Conservation (phyloP, 257 asterid species). For the Thymus mandschuricus region DNA sequence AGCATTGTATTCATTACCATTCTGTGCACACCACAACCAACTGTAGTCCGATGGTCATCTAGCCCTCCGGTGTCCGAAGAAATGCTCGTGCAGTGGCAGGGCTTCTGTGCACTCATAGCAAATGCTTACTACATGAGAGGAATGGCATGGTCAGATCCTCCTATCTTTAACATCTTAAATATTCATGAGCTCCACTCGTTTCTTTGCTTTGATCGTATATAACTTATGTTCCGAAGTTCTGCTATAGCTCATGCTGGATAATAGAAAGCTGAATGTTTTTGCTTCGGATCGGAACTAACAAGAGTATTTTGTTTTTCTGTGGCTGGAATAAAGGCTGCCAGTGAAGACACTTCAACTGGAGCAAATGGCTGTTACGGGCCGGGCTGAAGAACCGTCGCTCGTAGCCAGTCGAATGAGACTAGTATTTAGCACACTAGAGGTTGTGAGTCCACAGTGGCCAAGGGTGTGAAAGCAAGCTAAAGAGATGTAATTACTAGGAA, state of each 20-base stretch:
- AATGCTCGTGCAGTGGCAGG: constrained; percentile 77
- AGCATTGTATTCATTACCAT: constrained; percentile 86
- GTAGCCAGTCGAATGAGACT: constrained; percentile 95
- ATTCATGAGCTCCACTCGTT: too few relatives aligned
- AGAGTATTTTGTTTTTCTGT: constrained; percentile 3
- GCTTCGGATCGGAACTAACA: constrained; percentile 2
- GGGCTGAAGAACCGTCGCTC: constrained; percentile 85
- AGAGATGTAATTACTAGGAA: neutral
- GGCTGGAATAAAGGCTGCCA: constrained; percentile 70
- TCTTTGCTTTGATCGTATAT: too few relatives aligned
- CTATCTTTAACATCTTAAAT: neutral
- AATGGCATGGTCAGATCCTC: constrained; percentile 85
- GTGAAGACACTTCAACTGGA: constrained; percentile 94
- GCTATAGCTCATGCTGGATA: neutral
- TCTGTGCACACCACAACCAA: constrained; percentile 95
- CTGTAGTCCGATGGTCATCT: constrained; percentile 95
- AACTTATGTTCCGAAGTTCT: neutral
- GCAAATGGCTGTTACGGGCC: constrained; percentile 86
- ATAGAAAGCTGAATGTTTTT: neutral
- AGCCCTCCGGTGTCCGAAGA: constrained; percentile 74
- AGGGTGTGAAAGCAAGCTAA: constrained; percentile 41
- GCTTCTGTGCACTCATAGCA: constrained; percentile 94
- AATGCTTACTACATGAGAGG: constrained; percentile 95
- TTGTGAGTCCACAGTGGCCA: constrained; percentile 98
- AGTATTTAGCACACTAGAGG: constrained; percentile 93